Evolutionary conservation across 1,139 yeast genomes (phyloP).

Genomic region (Geotrichum reessii): DNA sequence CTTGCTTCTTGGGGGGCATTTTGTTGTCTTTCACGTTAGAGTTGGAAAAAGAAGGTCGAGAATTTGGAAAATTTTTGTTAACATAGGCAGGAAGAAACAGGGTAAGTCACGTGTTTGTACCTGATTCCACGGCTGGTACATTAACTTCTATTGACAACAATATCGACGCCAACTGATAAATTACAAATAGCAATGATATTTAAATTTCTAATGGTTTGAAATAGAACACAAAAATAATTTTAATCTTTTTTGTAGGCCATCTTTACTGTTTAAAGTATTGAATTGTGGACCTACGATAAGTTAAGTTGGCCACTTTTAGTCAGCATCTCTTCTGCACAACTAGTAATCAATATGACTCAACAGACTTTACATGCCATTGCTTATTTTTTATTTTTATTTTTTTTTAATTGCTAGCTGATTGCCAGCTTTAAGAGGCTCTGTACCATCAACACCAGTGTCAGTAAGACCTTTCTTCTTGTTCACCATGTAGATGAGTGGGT

Average conservation of each 20-base stretch:
- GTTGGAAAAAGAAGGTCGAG: background rate
- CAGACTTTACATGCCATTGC: too few species aligned
- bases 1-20: constrained; percentile 29
- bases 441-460: background rate
- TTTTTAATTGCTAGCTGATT: too few species aligned
- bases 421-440: too few species aligned
- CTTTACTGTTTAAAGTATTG: background rate
- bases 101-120: background rate
- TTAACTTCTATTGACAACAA: background rate
- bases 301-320: background rate
- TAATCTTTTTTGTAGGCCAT: too few species aligned
- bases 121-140: background rate
- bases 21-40: background rate
- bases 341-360: background rate
- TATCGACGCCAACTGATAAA: background rate
- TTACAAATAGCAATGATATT: too few species aligned
- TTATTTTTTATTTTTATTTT: too few species aligned
- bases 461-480: background rate
- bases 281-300: background rate
- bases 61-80: background rate
- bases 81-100: background rate
- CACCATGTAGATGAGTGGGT: background rate
- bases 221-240: too few species aligned
- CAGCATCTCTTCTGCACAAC: background rate
- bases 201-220: too few species aligned